These are phyloP conservation scores for Kluyveromyces starmeri DNA, from an alignment of 805 yeast genomes.

Conservation along the genomic window DNA sequence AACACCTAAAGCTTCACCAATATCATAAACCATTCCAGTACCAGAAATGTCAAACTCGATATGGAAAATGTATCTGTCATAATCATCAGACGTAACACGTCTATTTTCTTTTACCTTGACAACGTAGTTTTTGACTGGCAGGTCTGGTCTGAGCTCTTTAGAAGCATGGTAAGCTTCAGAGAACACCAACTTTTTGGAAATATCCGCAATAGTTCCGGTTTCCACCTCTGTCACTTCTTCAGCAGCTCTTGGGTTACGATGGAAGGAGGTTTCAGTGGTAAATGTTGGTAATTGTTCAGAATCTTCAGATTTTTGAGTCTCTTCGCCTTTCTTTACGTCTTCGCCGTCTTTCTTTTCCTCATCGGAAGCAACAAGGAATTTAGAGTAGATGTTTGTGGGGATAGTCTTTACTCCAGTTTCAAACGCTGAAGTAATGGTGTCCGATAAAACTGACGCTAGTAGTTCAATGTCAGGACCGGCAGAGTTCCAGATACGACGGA, in stretches of 20 bases:
- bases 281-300: conserved; percentile 37
- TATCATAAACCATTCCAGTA: conserved; percentile 82
- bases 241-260: conserved; percentile 46
- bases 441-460: conserved; percentile 61
- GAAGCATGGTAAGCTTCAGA: conserved; percentile 62
- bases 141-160: conserved; percentile 75
- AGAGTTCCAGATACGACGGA: conserved; percentile 69
- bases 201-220: conserved; percentile 36
- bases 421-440: conserved; percentile 50
- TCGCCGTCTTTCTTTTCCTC: conserved; percentile 11
- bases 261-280: conserved; percentile 56
- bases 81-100: conserved; percentile 82
- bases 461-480: conserved; percentile 77
- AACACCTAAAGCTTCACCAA: conserved; percentile 94
- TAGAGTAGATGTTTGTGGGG: conserved; percentile 20
- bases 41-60: conserved; percentile 88
- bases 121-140: conserved; percentile 74
- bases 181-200: conserved; percentile 68
- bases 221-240: conserved; percentile 31
- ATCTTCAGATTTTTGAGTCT: conserved; percentile 17
- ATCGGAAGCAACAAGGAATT: conserved; percentile 2
- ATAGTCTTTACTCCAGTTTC: conserved; percentile 36
- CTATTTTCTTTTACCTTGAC: conserved; percentile 87
- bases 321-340: conserved; percentile 29
- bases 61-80: conserved; percentile 92